Base-by-base conservation (phyloP, 108 stramenopile genomes). In the Thalassiosira profunda region DNA sequence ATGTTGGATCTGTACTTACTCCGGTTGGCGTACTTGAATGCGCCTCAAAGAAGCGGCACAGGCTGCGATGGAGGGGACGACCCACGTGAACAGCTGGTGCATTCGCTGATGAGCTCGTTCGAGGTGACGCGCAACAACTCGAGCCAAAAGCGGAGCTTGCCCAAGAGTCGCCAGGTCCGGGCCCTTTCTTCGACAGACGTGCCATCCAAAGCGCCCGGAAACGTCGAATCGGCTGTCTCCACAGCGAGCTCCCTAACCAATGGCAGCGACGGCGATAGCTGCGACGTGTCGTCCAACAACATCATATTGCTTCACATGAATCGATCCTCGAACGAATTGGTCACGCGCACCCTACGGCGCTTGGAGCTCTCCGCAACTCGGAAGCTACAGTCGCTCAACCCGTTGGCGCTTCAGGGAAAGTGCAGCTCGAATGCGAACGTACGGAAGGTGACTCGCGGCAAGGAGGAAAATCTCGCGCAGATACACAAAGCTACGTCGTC, bases 221-320 rank as follows among this genome's bases (percentile, higher is more conserved):
- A n/a, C n/a, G n/a, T n/a, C n/a, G n/a, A n/a, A n/a, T n/a, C 30
- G 3, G 17, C 12, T 46, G 23, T 34, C 34, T 24, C 56, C 37
- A 69, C 43, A 44, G 37, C 18, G 7, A 21, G 12, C 7, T 18
- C 47, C 24, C 25, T 7, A 21, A 14, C 47, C 3, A 15, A 48
- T 24, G 47, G 14, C 28, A 29, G 2, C 47, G 18, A 12, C 3
- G 12, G 12, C 20, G n/a, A 48, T 24, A 29, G 14, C 28, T 24
- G 2, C 47, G 18, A 12, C 3, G 12, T 12, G 12, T 48, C 28
- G 12, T 15, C 28, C 29, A 37, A 62, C 10, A 53, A 63, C 15
- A 33, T 62, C 11, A 55, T 72, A 34, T 54, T 55, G 54, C 24
- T 80, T 0, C 80, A 66, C 37, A 71, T 81, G 74, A 81, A 81